A percentile compares a stretch with the other conserved stretches of the same genome.
phyloP scores from a whole-genome alignment of 805 yeast genomes.

The Nakazawaea populi region DNA sequence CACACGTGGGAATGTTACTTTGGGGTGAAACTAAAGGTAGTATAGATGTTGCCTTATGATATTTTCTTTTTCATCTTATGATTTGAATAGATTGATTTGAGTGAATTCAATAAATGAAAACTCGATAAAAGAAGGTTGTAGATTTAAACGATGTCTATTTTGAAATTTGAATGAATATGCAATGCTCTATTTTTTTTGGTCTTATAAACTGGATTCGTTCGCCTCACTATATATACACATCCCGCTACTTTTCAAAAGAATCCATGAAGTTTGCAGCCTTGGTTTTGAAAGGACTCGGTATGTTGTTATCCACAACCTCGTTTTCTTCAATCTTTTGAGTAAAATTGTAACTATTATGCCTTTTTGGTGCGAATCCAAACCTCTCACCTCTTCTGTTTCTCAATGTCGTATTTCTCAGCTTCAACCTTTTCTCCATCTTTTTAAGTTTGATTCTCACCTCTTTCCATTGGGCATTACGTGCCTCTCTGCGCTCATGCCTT shows the following conservation, averaged over 20 bases:
- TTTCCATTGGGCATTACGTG: not conserved
- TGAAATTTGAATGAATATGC: too few species aligned
- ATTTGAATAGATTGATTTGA: too few species aligned
- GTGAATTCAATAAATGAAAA: too few species aligned
- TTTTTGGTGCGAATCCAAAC: slow-evolving; percentile 1
- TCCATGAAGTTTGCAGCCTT: not conserved
- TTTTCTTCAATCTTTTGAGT: not conserved
- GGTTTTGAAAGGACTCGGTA: not conserved
- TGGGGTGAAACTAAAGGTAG: slow-evolving; percentile 50
- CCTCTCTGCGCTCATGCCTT: not conserved
- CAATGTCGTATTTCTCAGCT: not conserved
- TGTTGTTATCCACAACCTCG: not conserved
- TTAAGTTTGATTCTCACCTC: not conserved
- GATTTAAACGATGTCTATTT: too few species aligned
- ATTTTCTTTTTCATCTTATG: too few species aligned
- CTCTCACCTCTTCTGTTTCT: slow-evolving; percentile 4
- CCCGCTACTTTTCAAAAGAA: not conserved
- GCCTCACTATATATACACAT: not conserved
- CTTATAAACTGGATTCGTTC: too few species aligned
- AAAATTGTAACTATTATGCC: not conserved
- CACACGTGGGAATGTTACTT: slow-evolving; percentile 74
- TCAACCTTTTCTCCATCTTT: not conserved
- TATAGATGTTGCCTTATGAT: slow-evolving; percentile 16
- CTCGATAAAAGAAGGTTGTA: too few species aligned
- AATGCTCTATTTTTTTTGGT: too few species aligned